A percentile compares a stretch with the other conserved stretches of the same genome.
These are phyloP conservation scores for Psilocybe cubensis DNA, from an alignment of 768 basidiomycete species.

Conservation along the genomic window DNA sequence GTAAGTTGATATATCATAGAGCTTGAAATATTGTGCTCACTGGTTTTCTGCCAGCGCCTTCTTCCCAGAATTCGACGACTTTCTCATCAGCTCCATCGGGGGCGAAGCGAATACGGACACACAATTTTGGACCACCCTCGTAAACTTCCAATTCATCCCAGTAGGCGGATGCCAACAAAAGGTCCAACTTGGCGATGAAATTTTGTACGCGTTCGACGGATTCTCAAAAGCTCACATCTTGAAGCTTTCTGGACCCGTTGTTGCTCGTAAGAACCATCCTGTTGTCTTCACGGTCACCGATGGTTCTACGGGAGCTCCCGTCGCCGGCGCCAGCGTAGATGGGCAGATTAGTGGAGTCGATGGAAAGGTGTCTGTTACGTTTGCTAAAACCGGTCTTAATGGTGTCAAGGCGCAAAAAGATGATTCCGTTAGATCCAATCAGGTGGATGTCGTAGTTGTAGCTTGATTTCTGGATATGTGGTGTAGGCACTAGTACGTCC, in stretches of 20 bases:
- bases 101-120: constrained; percentile 29
- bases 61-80: constrained; percentile 42
- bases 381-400: constrained; percentile 21
- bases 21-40: neutral
- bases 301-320: constrained; percentile 32
- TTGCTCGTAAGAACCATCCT: constrained; percentile 24
- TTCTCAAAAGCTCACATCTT: constrained; percentile 37
- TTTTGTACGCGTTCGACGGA: constrained; percentile 43
- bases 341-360: constrained; percentile 20
- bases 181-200: constrained; percentile 29
- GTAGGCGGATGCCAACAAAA: constrained; percentile 47
- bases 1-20: constrained; percentile 20
- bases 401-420: constrained; percentile 33
- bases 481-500: constrained; percentile 16
- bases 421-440: constrained; percentile 34
- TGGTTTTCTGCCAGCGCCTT: constrained; percentile 32
- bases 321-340: constrained; percentile 34
- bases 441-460: constrained; percentile 19
- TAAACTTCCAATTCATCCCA: constrained; percentile 35
- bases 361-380: constrained; percentile 28
- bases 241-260: constrained; percentile 35
- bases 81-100: constrained; percentile 42
- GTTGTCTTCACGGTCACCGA: constrained; percentile 39
- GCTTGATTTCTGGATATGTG: neutral
- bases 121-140: constrained; percentile 39